Base-by-base conservation (phyloP, 139 green algal species). In the Chlamydomonas sphaeroides region DNA sequence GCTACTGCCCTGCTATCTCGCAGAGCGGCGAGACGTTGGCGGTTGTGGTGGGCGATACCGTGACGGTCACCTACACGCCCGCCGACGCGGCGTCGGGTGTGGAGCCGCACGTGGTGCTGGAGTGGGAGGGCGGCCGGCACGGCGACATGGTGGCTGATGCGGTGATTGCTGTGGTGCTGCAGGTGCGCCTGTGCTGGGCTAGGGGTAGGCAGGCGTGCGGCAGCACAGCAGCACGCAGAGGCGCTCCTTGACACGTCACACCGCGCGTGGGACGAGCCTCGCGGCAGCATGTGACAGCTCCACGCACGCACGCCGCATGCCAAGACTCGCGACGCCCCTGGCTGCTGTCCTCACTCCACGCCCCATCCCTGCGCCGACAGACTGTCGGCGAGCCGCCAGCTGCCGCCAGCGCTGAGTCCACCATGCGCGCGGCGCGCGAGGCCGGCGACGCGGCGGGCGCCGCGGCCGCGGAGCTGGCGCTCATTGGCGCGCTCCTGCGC, bases 71-170 rank as follows among this genome's bases (percentile, higher is more conserved):
- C 41, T 82, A 82, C 59, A 62, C 73, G 62, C 57, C 75, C 1
- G 75, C 41, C 33, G 77, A 78, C 45, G 76, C 77, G 62, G 38
- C 14, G 23, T n/a, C 51, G 2, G 77, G 66, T 35, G 32, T 35
- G 42, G 51, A 35, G 11, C 35, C 49, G 5, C 90, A 94, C 53
- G 86, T 96, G 11, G 68, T 98, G 68, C 67, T 99, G 59, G 91
- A 98, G 89, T 99, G 97, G 97, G 80, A 94, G 72, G 92, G 91
- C n/a, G 95, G 96, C 35, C 83, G 89, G 1, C 81, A 95, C 6
- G 87, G 78, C 0, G 97, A 99, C 90, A 95, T 96, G 80, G 83
- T 99, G 8, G 96, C 95, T 23, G 97, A 99, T 83, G 95, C 96
- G 2, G 91, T 98, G 30, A 87, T 99, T 26, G 97, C 96, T 1